Base-by-base conservation (phyloP, 2,329 filamentous ascomycete species). In the Aspergillus fumigatus region DNA sequence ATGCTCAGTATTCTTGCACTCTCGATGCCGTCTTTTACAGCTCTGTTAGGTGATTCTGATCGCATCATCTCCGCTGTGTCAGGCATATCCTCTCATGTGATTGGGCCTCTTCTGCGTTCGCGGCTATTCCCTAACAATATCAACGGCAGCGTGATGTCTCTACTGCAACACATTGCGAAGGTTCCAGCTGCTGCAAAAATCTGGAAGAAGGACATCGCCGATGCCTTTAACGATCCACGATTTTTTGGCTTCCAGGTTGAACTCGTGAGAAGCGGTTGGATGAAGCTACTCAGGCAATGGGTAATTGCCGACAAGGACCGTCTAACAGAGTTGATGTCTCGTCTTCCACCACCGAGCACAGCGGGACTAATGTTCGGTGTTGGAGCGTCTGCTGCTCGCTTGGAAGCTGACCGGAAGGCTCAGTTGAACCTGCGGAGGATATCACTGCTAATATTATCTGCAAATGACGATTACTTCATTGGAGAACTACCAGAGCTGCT, bases 361-460 rank as follows among this genome's bases (percentile, higher is more conserved):
- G 94, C 95, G 0, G 94, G 94, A 8, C 95, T 99, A 64, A 93
- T 99, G 70, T 99, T 99, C 68, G 94, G 94, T n/a, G 94, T 99
- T 0, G 95, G 95, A 10, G 94, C 94, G 6, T 92, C 90, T 23
- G 95, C 92, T 47, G 94, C 94, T 38, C 84, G 94, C 57, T 83
- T 95, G n/a, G 94, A 99, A 75, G 92, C 95, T 5, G 94, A 99
- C 73, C 88, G 92, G 56, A 94, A 88, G 74, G 92, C 92, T 1
- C 93, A 97, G 73, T 82, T 96, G 29, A 96, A 92, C 62, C 82
- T 99, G 19, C 88, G 92, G 11, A 85, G 94, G 49, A 85, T 95
- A 49, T 86, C 92, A 4, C 82, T 92, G 1, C 79, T 99, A 10
- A 78, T 97, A 17, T 80, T 97, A 5, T 88, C 92, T 0, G 85